Evolutionary conservation across 345 rosid species (phyloP), one percentile per base, ranked within the genome.

Genomic region (Brassica carinata): DNA sequence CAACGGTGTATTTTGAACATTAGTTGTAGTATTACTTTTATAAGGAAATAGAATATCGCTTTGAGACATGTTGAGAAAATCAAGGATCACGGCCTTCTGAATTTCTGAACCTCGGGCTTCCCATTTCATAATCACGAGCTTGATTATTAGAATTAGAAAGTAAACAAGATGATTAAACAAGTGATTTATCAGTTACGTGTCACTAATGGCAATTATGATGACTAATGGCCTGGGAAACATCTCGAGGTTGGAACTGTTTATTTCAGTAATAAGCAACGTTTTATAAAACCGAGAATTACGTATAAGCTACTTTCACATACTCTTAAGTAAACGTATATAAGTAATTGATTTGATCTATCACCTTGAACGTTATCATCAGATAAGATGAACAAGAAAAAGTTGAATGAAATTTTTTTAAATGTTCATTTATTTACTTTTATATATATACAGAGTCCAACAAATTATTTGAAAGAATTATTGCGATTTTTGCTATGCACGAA

Each of bases 71-170:
- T 81, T 81, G 83, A 64, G 80, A 64, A 55, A 70, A 75, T 64
- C 80, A 81, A 81, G 76, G 72, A 81, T 70, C 83, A 76, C 58
- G 84, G 61, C 80, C 77, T 59, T 81, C 84, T 71, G 69, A 55
- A 75, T 38, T 81, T 81, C 68, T 72, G 67, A 38, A 74, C 75
- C 61, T 81, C 72, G 70, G 61, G 72, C 57, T 71, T 57, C 74
- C 31, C 79, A 72, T 27, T 73, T 30, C 74, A 76, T 71, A 70
- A 76, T 81, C 80, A 81, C 80, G 77, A 40, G 48, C 48, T 51
- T 51, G 58, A 51, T 51, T 51, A 51, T 51, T 40, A 40, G 48
- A 51, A 51, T 51, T 51, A n/a, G 18, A 51, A 51, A 51, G 58
- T 51, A 14, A 51, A 14, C 15, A 51, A 51, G 58, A 51, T 51